Conservation (phyloP, 1,284 basidiomycete species). For the Coniferiporia weirii region DNA sequence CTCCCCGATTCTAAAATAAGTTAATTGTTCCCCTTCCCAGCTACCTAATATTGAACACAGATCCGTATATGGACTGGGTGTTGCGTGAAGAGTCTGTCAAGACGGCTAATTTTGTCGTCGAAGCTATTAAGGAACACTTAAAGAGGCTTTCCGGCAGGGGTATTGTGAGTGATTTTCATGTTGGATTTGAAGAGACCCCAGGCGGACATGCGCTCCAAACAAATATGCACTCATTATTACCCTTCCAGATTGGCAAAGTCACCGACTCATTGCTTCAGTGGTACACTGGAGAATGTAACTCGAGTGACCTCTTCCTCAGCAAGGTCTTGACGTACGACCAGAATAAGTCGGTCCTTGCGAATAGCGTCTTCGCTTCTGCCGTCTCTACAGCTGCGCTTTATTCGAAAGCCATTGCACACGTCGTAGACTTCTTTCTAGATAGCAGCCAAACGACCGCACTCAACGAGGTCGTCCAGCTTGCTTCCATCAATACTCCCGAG, state of each 20-base stretch:
- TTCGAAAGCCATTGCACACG: conserved; percentile 49
- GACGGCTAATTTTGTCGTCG: conserved; percentile 37
- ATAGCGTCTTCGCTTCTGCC: conserved; percentile 40
- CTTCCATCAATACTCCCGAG: conserved; percentile 24
- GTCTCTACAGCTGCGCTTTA: conserved; percentile 49
- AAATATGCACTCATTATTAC: background rate
- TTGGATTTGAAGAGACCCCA: background rate
- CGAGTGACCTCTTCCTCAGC: conserved; percentile 22
- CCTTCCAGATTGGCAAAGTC: conserved; percentile 17
- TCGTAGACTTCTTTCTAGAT: conserved; percentile 61
- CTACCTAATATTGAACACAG: conserved; percentile 56
- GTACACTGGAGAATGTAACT: conserved; percentile 23
- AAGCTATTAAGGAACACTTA: conserved; percentile 39
- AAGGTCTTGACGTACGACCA: conserved; percentile 13
- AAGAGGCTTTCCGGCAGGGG: conserved; percentile 23
- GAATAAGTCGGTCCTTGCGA: conserved; percentile 31
- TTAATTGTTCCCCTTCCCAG: conserved; percentile 27
- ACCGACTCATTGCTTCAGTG: conserved; percentile 19
- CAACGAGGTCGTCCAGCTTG: conserved; percentile 38
- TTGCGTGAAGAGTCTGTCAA: conserved; percentile 43
- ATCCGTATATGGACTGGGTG: conserved; percentile 53
- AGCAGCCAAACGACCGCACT: conserved; percentile 35
- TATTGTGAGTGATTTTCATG: conserved; percentile 21
- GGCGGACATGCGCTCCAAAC: background rate
- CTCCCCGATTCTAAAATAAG: background rate